Evolutionary conservation across 2,329 filamentous ascomycete species (phyloP), one percentile per base, ranked within the genome.

Genomic region (Ophiostoma australiae): DNA sequence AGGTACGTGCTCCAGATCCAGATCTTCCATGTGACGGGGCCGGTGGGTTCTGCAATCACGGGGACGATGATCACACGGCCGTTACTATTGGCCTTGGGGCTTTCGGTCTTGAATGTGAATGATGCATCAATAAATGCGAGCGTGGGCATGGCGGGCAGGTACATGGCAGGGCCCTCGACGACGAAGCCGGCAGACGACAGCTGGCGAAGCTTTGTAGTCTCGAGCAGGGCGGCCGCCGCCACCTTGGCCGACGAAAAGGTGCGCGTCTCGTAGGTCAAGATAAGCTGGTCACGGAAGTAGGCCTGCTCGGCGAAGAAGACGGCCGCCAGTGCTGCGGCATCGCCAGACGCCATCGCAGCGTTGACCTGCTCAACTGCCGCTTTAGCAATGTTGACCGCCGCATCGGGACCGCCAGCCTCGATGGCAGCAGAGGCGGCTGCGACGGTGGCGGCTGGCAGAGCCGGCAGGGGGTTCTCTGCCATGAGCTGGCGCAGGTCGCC

Each of bases 1-100:
- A 63, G 58, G 27, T 63, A 63, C 1, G 58, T 63, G 27, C 58
- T 63, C 58, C 58, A 63, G 27, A 63, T 27, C 58, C 58, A 63
- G 6, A 63, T 33, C 27, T 63, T 63, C 58, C 58, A 63, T 8
- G 58, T 17, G 27, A 63, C 27, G 5, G 58, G 58, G 1, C 58
- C 58, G 58, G 17, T 63, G 11, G 27, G 15, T 0, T 63, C 58
- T 33, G 15, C 58, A 33, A 63, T 10, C 11, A 63, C 58, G 8
- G 58, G 58, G 10, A 63, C 13, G 27, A 63, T 27, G 11, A 63
- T 27, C 13, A 63, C 13, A 63, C 58, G 58, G 5, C 58, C 58
- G 27, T 63, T 63, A 27, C 58, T 27, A 13, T 11, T 31, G 6
- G 58, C 58, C 27, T 63, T 63, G 58, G 58, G 58, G 27, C 58